Conservation (phyloP, 495 filamentous ascomycete genomes). For the Entonaema liquescens region DNA sequence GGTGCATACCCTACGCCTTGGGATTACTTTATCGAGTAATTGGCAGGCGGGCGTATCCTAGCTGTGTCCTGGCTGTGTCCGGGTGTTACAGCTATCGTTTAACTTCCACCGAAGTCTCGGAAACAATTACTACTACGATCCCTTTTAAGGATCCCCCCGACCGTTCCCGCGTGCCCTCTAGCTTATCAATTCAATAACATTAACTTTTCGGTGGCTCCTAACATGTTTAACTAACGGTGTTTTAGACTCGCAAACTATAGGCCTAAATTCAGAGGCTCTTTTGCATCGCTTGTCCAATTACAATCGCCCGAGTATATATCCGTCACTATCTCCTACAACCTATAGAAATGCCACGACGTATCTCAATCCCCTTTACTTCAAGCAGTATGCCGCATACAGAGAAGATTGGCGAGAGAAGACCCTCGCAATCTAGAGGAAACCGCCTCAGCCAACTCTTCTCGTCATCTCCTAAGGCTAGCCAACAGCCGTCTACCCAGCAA, state of each 20-base stretch:
- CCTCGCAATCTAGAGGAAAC: slow-evolving; percentile 66
- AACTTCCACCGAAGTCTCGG: neutral
- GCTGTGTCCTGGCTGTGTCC: too few species aligned
- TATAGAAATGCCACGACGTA: slow-evolving; percentile 63
- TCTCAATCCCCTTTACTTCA: slow-evolving; percentile 47
- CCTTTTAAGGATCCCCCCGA: neutral
- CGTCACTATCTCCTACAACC: slow-evolving; percentile 9
- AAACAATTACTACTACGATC: neutral
- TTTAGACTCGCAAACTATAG: slow-evolving; percentile 21
- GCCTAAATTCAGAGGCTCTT: slow-evolving; percentile 6
- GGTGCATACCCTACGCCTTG: slow-evolving; percentile 9
- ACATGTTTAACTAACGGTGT: slow-evolving; percentile 14
- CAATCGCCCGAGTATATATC: slow-evolving; percentile 29
- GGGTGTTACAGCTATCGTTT: neutral
- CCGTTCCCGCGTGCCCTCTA: neutral
- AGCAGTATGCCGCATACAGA: slow-evolving; percentile 49
- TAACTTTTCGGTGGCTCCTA: neutral
- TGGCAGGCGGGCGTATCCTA: neutral
- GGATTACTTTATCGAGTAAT: neutral
- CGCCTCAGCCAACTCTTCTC: slow-evolving; percentile 70
- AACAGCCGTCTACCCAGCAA: slow-evolving; percentile 60
- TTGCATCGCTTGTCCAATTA: slow-evolving; percentile 10
- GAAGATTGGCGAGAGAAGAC: slow-evolving; percentile 56
- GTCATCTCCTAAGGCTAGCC: slow-evolving; percentile 73
- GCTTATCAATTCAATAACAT: neutral